These are phyloP conservation scores for Seiridium cupressi DNA, from an alignment of 2,329 filamentous ascomycete species.

Conservation along the genomic window DNA sequence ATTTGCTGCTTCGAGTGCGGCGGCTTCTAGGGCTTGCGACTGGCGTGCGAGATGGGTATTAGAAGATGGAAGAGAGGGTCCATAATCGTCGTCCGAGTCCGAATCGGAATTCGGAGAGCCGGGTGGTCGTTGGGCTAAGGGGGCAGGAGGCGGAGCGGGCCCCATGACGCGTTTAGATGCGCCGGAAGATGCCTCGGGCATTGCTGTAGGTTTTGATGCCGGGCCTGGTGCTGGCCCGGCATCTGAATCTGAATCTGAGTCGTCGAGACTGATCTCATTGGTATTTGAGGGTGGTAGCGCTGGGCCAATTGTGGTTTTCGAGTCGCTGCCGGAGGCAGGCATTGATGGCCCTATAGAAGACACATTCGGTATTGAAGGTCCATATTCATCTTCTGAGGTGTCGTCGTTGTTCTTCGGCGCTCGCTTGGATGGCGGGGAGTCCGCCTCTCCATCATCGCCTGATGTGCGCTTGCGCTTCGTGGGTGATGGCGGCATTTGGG, in stretches of 20 bases:
- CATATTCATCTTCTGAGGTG: slow-evolving; percentile 40
- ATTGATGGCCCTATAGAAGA: slow-evolving; percentile 8
- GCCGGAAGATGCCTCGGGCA: neutral
- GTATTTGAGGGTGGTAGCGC: slow-evolving; percentile 21
- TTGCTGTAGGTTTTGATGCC: slow-evolving; percentile 10
- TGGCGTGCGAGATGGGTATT: slow-evolving; percentile 24
- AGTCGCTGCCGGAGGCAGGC: too few relatives aligned
- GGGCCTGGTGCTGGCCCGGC: slow-evolving; percentile 17
- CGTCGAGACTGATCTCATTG: slow-evolving; percentile 20
- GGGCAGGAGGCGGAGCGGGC: slow-evolving; percentile 41
- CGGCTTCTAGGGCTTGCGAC: slow-evolving; percentile 19
- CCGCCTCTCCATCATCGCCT: slow-evolving; percentile 35
- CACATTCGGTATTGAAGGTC: slow-evolving; percentile 27
- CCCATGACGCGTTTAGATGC: slow-evolving; percentile 33
- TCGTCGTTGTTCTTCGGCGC: slow-evolving; percentile 45
- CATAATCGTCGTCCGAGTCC: slow-evolving; percentile 53
- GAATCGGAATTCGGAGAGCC: slow-evolving; percentile 24
- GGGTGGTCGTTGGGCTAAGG: slow-evolving; percentile 34
- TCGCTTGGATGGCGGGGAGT: slow-evolving; percentile 45
- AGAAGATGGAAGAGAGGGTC: slow-evolving; percentile 55
- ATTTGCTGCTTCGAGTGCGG: slow-evolving; percentile 29
- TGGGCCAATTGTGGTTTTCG: neutral
- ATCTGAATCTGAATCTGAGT: slow-evolving; percentile 11
- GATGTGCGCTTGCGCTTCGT: slow-evolving; percentile 59
- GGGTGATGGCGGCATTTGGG: slow-evolving; percentile 66